Percentiles rank a stretch among this genome's conserved stretches.
These are phyloP conservation scores for Fusarium odoratissimum DNA, from an alignment of 2,329 filamentous ascomycete genomes.

Conservation along the genomic window DNA sequence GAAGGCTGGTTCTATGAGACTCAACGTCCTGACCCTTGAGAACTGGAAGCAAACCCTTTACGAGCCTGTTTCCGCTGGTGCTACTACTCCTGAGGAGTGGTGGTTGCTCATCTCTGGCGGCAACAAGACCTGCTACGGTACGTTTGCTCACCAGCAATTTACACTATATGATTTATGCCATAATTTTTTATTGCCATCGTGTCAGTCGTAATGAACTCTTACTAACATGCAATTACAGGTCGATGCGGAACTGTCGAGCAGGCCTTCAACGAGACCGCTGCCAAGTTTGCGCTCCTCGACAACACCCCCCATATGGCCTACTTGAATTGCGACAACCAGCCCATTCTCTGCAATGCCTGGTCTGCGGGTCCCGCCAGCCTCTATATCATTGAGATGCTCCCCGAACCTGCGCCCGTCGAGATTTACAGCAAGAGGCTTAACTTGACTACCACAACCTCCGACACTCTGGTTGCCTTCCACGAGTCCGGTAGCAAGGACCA, in stretches of 20 bases:
- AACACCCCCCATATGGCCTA: conserved; percentile 74
- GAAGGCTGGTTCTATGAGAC: conserved; percentile 57
- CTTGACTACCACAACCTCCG: conserved; percentile 73
- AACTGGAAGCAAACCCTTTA: conserved; percentile 79
- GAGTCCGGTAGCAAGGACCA: conserved; percentile 62
- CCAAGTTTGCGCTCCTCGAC: conserved; percentile 70
- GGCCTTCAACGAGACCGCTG: conserved; percentile 74
- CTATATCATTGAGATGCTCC: conserved; percentile 75
- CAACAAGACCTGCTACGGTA: conserved; percentile 81
- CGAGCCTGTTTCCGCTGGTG: conserved; percentile 67
- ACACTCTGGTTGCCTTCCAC: conserved; percentile 71
- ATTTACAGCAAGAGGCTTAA: conserved; percentile 76
- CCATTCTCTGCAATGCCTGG: conserved; percentile 81
- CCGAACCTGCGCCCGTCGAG: conserved; percentile 71
- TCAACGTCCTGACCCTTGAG: conserved; percentile 68
- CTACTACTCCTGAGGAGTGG: conserved; percentile 78
- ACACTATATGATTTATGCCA: neutral
- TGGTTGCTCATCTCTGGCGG: conserved; percentile 79
- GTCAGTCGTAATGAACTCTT: neutral
- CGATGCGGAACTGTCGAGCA: conserved; percentile 72
- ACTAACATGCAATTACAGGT: conserved; percentile 57
- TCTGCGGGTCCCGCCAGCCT: conserved; percentile 72
- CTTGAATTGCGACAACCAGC: conserved; percentile 80
- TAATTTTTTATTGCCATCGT: neutral
- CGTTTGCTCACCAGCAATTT: conserved; percentile 33